phyloP scores from a whole-genome alignment of 495 filamentous ascomycete species.

The Aspergillus affinis region DNA sequence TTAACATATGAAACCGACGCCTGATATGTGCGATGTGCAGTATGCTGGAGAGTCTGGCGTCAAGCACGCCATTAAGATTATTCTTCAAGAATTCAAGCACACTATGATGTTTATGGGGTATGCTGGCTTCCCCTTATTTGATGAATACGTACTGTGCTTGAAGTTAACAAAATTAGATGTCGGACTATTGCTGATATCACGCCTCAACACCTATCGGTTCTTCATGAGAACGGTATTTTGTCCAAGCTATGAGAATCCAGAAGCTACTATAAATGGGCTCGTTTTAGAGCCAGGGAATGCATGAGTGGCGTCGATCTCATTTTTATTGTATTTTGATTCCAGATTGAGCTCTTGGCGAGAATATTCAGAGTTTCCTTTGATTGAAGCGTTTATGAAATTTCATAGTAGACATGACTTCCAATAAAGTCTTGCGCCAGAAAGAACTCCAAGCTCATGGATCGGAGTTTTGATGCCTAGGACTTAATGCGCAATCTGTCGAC shows the following conservation, averaged over 20 bases:
- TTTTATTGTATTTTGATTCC: no score
- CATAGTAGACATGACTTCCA: no score
- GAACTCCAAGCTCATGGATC: no score
- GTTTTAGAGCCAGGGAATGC: not conserved
- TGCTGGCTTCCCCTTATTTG: not conserved
- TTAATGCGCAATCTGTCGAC: no score
- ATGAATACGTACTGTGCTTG: not conserved
- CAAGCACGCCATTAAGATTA: not conserved
- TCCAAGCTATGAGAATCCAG: not conserved
- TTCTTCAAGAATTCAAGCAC: conserved; percentile 3
- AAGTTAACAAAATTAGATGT: not conserved
- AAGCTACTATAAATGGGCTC: not conserved
- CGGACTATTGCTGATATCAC: conserved; percentile 9
- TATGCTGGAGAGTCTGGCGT: conserved; percentile 10
- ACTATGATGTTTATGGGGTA: conserved; percentile 4
- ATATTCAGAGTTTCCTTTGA: no score
- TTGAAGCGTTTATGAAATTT: no score
- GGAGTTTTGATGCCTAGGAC: no score
- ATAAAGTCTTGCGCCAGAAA: no score
- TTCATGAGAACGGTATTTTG: not conserved
- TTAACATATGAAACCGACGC: not conserved
- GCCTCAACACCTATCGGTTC: not conserved
- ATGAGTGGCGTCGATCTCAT: not conserved
- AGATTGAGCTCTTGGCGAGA: no score
- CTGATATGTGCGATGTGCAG: conserved; percentile 2